Conservation (phyloP, 805 yeast genomes). For the Metschnikowia proteae region DNA sequence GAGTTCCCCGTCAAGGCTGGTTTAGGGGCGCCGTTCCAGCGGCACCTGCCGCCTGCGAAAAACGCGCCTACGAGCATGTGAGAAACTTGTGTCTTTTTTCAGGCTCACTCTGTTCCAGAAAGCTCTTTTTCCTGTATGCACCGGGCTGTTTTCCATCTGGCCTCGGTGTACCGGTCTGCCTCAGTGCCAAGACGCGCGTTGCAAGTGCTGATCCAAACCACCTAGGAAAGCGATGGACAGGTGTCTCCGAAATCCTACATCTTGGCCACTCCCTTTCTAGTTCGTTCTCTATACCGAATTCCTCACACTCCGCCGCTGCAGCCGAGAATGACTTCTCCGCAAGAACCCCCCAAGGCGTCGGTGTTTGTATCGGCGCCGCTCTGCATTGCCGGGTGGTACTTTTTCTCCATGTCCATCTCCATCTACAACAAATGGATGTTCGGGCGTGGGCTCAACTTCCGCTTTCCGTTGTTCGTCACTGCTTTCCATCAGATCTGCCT, state of each 20-base stretch:
- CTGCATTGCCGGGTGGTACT: constrained; percentile 60
- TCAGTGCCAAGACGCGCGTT: not conserved
- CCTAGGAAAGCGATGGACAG: not conserved
- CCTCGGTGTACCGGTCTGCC: not conserved
- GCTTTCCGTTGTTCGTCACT: constrained; percentile 82
- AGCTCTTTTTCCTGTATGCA: too few relatives aligned
- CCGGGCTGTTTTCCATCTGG: too few relatives aligned
- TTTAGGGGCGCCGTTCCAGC: too few relatives aligned
- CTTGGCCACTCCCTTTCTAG: not conserved
- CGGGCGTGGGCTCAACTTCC: constrained; percentile 71
- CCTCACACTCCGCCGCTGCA: not conserved
- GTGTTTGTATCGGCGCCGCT: constrained; percentile 15
- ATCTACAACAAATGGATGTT: constrained; percentile 98
- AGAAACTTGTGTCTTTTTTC: not conserved
- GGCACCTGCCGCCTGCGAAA: too few relatives aligned
- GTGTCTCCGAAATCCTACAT: not conserved
- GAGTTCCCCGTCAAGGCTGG: too few relatives aligned
- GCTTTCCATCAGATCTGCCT: constrained; percentile 78
- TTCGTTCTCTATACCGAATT: not conserved
- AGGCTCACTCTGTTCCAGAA: not conserved
- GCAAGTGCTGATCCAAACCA: not conserved
- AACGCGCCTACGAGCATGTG: too few relatives aligned
- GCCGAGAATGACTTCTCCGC: not conserved
- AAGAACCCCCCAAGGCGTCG: not conserved
- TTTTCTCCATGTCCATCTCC: constrained; percentile 64